Evolutionary conservation across 257 asterid species (phyloP), one percentile per base, ranked within the genome.

Genomic region (Gentiana dahurica): DNA sequence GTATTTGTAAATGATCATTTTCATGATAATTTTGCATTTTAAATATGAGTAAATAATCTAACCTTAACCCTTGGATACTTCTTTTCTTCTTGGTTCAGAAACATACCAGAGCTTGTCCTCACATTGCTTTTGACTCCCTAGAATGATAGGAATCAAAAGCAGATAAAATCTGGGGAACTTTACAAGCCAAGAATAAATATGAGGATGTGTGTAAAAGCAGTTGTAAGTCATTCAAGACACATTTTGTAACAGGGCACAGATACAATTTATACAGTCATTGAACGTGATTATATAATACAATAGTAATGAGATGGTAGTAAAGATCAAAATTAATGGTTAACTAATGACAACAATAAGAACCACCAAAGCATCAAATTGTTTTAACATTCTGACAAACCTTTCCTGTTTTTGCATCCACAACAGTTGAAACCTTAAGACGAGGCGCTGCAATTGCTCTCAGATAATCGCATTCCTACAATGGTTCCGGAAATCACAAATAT

Each of bases 21-120:
- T 47, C 45, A 12, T 47, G 36, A 7, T 35, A 58, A 6, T 61
- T 39, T 34, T 39, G 43, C 62, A 41, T 8, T 54, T 43, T 12
- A 11, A 35, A 39, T 1, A 13, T 45, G 51, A 41, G 65, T 64
- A 47, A 46, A 47, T 51, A 46, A 63, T 12, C 63, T 12, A 66
- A 87, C 95, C 95, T 87, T 74, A 65, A 87, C 77, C 77, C 74
- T 78, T 6, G 91, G 92, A 63, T 77, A 81, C 62, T 65, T 69
- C 64, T 84, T 80, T 76, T 87, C 94, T 71, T 62, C 78, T 49
- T 62, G 60, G 67, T 60, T 87, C 62, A 87, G 68, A 75, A 87
- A 87, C 94, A 84, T 84, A 60, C 95, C 91, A 61, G 94, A 87
- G 72, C 94, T 87, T 65, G 94, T 84, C 74, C 91, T 84, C 35